These are phyloP conservation scores for Halteria grandinella DNA, from an alignment of 73 alveolate genomes.

Conservation along the genomic window DNA sequence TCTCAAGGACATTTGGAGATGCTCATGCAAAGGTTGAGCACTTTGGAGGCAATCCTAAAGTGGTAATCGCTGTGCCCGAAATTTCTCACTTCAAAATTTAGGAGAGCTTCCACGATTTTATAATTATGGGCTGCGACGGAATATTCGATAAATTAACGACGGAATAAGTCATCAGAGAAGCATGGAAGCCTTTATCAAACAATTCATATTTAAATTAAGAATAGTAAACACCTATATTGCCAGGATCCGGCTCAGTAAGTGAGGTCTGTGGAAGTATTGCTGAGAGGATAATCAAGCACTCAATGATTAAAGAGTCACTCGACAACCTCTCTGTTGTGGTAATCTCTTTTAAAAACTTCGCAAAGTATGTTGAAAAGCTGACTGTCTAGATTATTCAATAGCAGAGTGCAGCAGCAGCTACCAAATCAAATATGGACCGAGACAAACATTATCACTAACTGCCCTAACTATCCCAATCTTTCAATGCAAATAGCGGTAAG, in stretches of 20 bases:
- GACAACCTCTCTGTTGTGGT: conserved; percentile 82
- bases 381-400: no score
- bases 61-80: conserved; percentile 88
- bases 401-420: no score
- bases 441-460: no score
- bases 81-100: conserved; percentile 59
- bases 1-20: conserved; percentile 89
- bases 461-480: no score
- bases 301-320: conserved; percentile 71
- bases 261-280: no score
- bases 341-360: no score
- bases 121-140: conserved; percentile 84
- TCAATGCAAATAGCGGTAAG: no score
- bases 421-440: no score
- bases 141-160: conserved; percentile 77
- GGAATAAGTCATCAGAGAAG: conserved; percentile 65
- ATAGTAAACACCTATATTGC: conserved; percentile 3
- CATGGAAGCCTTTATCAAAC: conserved; percentile 43
- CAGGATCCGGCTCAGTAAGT: no score
- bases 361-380: no score
- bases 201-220: background rate
- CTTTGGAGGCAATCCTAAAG: conserved; percentile 87
- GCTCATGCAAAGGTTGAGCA: conserved; percentile 78
- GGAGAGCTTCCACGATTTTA: conserved; percentile 64
- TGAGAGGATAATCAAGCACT: conserved; percentile 69